Evolutionary conservation across 495 filamentous ascomycete species (phyloP).

Genomic region (Poronia punctata): DNA sequence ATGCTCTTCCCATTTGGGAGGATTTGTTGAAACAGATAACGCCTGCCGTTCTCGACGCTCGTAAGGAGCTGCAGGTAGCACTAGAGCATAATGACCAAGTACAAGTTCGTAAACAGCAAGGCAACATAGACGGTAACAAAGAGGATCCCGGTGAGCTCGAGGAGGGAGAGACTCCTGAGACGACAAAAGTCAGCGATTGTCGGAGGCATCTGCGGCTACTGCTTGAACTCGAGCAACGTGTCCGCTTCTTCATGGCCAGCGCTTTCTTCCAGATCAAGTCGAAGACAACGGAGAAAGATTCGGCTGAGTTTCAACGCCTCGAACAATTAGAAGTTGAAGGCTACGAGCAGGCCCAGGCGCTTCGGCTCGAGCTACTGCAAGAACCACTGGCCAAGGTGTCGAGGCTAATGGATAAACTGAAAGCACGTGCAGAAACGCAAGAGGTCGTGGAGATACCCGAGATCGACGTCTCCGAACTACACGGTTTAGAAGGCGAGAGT

Average conservation of each 20-base stretch:
- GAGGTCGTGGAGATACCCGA: conserved; percentile 59
- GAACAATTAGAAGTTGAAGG: conserved; percentile 61
- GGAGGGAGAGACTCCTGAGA: conserved; percentile 15
- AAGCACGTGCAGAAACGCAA: conserved; percentile 37
- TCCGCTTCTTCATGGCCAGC: conserved; percentile 77
- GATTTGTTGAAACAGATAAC: conserved; percentile 48
- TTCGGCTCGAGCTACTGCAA: conserved; percentile 69
- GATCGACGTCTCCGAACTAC: conserved; percentile 20
- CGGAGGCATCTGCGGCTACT: conserved; percentile 61
- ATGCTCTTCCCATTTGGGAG: conserved; percentile 63
- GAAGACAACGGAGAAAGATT: conserved; percentile 55
- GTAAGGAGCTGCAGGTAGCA: conserved; percentile 52
- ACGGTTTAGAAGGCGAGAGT: conserved; percentile 30
- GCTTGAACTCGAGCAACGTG: conserved; percentile 75
- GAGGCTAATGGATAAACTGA: conserved; percentile 42
- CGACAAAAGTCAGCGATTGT: conserved; percentile 37
- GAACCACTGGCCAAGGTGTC: conserved; percentile 24
- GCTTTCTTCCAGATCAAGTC: conserved; percentile 76
- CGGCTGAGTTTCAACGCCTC: conserved; percentile 55
- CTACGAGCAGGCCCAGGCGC: conserved; percentile 69
- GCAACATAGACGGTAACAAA: conserved; percentile 28
- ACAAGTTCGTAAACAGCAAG: too few species aligned
- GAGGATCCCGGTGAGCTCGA: conserved; percentile 17
- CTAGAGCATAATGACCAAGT: conserved; percentile 34
- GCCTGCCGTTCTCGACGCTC: conserved; percentile 55